Conservation (phyloP, 2,329 filamentous ascomycete species). For the Fusarium sp. region DNA sequence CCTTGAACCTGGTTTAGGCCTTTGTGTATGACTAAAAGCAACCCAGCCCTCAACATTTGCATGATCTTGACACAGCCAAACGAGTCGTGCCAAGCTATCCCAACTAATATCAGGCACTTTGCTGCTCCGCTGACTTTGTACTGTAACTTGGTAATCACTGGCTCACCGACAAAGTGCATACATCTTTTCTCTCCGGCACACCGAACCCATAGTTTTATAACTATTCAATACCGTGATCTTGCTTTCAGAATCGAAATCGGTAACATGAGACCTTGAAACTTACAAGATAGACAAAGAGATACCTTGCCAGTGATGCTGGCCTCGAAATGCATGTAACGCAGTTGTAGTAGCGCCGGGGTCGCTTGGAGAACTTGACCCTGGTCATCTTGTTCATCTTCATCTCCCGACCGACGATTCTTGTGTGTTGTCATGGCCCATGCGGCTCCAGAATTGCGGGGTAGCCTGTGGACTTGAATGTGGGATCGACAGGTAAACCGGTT, state of each 20-base stretch:
- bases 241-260: not conserved
- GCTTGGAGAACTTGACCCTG: conserved; percentile 16
- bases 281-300: not conserved
- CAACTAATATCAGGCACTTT: conserved; percentile 42
- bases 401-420: conserved; percentile 13
- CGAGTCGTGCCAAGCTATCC: conserved; percentile 36
- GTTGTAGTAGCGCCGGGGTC: conserved; percentile 9
- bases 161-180: conserved; percentile 37
- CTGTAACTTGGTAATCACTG: conserved; percentile 23
- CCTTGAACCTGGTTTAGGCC: conserved; percentile 24
- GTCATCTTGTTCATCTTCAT: conserved; percentile 24
- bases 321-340: not conserved
- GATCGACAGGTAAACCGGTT: conserved; percentile 25
- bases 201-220: not conserved
- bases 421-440: conserved; percentile 33
- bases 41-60: conserved; percentile 38
- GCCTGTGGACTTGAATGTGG: conserved; percentile 25
- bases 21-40: conserved; percentile 44
- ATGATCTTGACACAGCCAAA: conserved; percentile 50
- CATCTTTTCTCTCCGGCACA: not conserved
- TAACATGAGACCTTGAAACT: not conserved
- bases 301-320: not conserved
- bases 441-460: conserved; percentile 46
- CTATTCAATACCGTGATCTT: not conserved
- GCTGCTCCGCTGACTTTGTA: conserved; percentile 13